A percentile compares a stretch with the other conserved stretches of the same genome.
phyloP scores from a whole-genome alignment of 805 yeast genomes.

The Wickerhamiella dianesei region DNA sequence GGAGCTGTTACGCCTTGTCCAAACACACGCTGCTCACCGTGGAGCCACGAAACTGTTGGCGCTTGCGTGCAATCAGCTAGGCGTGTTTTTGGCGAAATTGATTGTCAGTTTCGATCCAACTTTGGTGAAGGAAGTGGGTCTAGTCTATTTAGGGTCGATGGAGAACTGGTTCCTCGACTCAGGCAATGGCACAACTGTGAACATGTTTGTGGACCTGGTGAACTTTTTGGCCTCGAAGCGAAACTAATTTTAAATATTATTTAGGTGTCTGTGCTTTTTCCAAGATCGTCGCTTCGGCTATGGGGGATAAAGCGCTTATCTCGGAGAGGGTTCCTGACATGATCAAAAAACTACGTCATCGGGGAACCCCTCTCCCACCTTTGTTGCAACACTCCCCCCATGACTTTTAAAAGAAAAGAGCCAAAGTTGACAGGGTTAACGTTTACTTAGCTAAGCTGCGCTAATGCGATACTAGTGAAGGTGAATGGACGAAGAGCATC shows the following conservation, averaged over 20 bases:
- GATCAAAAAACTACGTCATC: background rate
- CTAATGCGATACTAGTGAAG: background rate
- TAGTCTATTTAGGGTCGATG: constrained; percentile 42
- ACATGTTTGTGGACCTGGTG: constrained; percentile 60
- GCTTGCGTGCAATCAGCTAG: constrained; percentile 49
- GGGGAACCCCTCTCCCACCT: background rate
- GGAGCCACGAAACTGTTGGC: constrained; percentile 31
- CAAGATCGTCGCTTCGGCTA: no score
- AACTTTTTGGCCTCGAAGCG: constrained; percentile 56
- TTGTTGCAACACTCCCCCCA: no score
- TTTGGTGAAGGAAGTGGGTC: constrained; percentile 34
- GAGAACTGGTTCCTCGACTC: constrained; percentile 45
- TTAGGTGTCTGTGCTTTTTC: no score
- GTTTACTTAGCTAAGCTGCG: no score
- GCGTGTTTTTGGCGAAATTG: constrained; percentile 50
- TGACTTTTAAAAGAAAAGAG: no score
- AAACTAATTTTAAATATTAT: background rate
- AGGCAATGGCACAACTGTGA: constrained; percentile 36
- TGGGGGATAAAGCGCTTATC: no score
- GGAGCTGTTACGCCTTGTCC: constrained; percentile 23
- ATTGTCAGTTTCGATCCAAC: constrained; percentile 25
- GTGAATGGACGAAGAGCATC: constrained; percentile 2
- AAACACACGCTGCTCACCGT: constrained; percentile 20
- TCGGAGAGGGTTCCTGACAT: background rate
- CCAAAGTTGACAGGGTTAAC: no score